Percentiles rank a stretch among this genome's conserved stretches.
Conservation (phyloP, 129 eudicot species). For the Solidago caesia region DNA sequence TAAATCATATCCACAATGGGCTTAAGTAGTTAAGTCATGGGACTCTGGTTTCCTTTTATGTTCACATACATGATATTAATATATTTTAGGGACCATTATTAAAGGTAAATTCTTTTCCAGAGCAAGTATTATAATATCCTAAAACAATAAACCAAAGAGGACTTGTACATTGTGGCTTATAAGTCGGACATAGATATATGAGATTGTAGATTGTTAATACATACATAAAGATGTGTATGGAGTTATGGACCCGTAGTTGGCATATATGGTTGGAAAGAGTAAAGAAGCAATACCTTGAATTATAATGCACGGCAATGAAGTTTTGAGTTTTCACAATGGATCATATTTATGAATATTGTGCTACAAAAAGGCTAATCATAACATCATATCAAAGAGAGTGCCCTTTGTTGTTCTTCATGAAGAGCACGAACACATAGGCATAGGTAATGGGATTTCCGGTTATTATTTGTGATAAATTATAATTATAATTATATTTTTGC, state of each 20-base stretch:
- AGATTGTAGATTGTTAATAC: neutral
- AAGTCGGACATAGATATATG: neutral
- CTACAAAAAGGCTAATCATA: conserved; percentile 19
- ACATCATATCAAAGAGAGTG: conserved; percentile 14
- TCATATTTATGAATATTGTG: conserved; percentile 3
- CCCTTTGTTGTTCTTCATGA: conserved; percentile 19
- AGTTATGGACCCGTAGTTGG: conserved; percentile 24
- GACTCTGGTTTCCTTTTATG: neutral
- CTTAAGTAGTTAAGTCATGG: neutral
- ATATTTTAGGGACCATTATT: conserved; percentile 6
- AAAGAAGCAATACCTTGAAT: conserved; percentile 13
- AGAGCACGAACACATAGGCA: conserved; percentile 1
- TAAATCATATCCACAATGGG: too few species aligned
- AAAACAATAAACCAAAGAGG: too few species aligned
- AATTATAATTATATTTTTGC: too few species aligned
- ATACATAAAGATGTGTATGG: conserved; percentile 19
- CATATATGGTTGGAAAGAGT: conserved; percentile 16
- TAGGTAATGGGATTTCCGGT: too few species aligned
- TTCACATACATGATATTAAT: conserved; percentile 19
- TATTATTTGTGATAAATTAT: too few species aligned
- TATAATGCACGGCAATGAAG: conserved; percentile 23
- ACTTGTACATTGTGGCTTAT: conserved; percentile 8
- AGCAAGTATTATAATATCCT: neutral
- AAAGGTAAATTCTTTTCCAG: conserved; percentile 6
- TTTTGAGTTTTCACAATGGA: neutral